Evolutionary conservation across 2,329 filamentous ascomycete species (phyloP).

Genomic region (Scleromitrula shiraiana): DNA sequence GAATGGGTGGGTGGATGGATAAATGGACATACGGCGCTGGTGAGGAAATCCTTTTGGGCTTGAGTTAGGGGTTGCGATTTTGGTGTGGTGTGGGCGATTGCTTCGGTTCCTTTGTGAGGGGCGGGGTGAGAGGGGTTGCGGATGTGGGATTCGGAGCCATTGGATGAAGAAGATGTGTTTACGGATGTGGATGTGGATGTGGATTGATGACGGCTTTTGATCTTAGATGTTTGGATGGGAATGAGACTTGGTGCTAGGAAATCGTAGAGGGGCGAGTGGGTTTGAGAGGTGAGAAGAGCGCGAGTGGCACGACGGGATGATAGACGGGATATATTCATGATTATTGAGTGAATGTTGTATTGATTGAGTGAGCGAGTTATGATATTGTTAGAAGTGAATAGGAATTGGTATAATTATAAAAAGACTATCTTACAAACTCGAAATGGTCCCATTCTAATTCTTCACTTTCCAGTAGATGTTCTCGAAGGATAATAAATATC

Average conservation of each 20-base stretch:
- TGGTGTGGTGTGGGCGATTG: background rate
- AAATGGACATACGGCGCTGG: conserved; percentile 55
- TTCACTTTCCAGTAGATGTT: too few relatives aligned
- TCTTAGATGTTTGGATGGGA: conserved; percentile 13
- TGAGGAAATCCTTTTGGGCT: conserved; percentile 66
- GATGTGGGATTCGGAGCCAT: background rate
- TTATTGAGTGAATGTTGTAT: too few relatives aligned
- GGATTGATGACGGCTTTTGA: conserved; percentile 18
- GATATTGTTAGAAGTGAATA: too few relatives aligned
- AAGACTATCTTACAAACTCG: too few relatives aligned
- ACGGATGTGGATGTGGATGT: conserved; percentile 11
- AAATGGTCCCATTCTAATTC: too few relatives aligned
- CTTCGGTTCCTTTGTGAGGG: background rate
- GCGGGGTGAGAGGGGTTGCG: background rate
- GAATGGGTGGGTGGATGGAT: too few relatives aligned
- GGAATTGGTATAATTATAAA: too few relatives aligned
- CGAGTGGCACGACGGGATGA: conserved; percentile 11
- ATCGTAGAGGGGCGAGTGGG: conserved; percentile 30
- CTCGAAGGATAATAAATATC: too few relatives aligned
- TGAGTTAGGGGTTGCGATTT: conserved; percentile 47
- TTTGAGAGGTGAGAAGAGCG: conserved; percentile 2
- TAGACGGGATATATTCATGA: too few relatives aligned
- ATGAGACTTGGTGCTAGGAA: conserved; percentile 34
- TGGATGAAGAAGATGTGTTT: background rate
- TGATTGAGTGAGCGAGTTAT: too few relatives aligned